Evolutionary conservation across 1,284 basidiomycete genomes (phyloP).

Genomic region (Tylopilus orsonianus): DNA sequence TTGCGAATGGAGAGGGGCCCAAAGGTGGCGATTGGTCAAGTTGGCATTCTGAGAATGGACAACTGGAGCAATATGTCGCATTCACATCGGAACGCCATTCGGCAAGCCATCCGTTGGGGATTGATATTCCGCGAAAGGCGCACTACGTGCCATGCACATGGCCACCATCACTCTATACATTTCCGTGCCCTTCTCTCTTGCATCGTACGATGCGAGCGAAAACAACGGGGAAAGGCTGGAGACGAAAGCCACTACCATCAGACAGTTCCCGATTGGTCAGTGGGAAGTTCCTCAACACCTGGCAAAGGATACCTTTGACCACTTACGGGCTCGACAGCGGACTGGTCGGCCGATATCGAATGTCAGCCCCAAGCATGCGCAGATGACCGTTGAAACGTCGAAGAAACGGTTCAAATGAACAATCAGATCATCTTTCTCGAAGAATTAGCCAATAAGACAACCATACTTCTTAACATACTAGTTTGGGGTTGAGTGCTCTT

Average conservation of each 20-base stretch:
- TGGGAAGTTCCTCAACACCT: slow-evolving; percentile 9
- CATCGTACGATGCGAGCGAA: slow-evolving; percentile 21
- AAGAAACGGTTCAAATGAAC: slow-evolving; percentile 11
- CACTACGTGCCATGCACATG: slow-evolving; percentile 9
- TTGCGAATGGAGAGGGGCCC: slow-evolving; percentile 3
- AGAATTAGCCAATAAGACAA: slow-evolving; percentile 20
- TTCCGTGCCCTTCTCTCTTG: slow-evolving; percentile 31
- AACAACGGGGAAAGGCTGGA: slow-evolving; percentile 25
- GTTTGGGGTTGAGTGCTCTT: slow-evolving; percentile 20
- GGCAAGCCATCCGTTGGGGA: slow-evolving; percentile 19
- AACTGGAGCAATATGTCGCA: slow-evolving; percentile 21
- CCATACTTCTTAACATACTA: slow-evolving; percentile 27
- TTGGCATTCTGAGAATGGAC: slow-evolving; percentile 24
- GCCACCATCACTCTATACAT: slow-evolving; percentile 29
- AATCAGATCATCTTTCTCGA: slow-evolving; percentile 19
- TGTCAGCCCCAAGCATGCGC: slow-evolving; percentile 2
- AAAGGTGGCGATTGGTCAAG: slow-evolving; percentile 13
- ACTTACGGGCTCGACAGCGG: slow-evolving; percentile 18
- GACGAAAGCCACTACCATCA: slow-evolving; percentile 17
- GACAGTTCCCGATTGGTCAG: slow-evolving; percentile 7
- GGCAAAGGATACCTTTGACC: slow-evolving; percentile 19
- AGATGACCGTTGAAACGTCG: slow-evolving; percentile 12
- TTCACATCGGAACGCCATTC: slow-evolving; percentile 16
- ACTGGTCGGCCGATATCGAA: slow-evolving; percentile 12
- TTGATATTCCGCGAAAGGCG: slow-evolving; percentile 30